Conservation (phyloP, 768 basidiomycete genomes). For the Leccinellum luteum region DNA sequence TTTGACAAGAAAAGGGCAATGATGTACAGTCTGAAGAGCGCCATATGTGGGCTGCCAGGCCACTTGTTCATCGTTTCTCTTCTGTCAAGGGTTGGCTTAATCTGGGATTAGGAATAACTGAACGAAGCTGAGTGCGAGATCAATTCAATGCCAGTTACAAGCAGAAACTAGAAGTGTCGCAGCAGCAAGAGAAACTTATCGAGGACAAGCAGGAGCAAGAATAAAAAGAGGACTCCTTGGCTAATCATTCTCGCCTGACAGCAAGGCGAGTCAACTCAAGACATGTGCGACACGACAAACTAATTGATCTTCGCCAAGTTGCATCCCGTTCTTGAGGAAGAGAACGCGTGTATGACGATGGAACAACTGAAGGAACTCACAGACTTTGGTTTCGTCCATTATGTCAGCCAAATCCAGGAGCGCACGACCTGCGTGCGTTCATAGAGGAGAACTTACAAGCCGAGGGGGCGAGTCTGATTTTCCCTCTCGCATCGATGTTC, state of each 20-base stretch:
- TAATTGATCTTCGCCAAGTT: slow-evolving; percentile 40
- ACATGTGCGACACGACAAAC: background rate
- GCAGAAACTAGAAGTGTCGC: slow-evolving; percentile 95
- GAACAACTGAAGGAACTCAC: slow-evolving; percentile 94
- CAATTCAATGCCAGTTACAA: slow-evolving; percentile 91
- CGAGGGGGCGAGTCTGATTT: slow-evolving; percentile 61
- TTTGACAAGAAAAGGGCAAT: slow-evolving; percentile 55
- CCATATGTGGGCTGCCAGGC: too few relatives aligned
- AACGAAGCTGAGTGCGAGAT: slow-evolving; percentile 98
- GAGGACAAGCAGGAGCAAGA: slow-evolving; percentile 99
- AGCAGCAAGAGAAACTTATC: slow-evolving; percentile 97
- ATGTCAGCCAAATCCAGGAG: slow-evolving; percentile 93
- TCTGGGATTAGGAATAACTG: slow-evolving; percentile 47
- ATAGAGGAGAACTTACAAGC: slow-evolving; percentile 92
- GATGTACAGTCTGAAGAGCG: slow-evolving; percentile 71
- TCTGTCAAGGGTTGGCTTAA: background rate
- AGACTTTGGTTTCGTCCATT: slow-evolving; percentile 74
- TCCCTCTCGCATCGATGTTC: background rate
- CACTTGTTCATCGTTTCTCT: slow-evolving; percentile 50
- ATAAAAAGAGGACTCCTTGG: slow-evolving; percentile 88
- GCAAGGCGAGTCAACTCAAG: slow-evolving; percentile 57
- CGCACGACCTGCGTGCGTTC: slow-evolving; percentile 83
- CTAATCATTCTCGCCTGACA: slow-evolving; percentile 80
- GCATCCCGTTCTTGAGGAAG: slow-evolving; percentile 55
- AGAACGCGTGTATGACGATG: slow-evolving; percentile 89